These are phyloP conservation scores for Carex myosuroides DNA, from an alignment of 176 grass and related monocot species.

Conservation along the genomic window DNA sequence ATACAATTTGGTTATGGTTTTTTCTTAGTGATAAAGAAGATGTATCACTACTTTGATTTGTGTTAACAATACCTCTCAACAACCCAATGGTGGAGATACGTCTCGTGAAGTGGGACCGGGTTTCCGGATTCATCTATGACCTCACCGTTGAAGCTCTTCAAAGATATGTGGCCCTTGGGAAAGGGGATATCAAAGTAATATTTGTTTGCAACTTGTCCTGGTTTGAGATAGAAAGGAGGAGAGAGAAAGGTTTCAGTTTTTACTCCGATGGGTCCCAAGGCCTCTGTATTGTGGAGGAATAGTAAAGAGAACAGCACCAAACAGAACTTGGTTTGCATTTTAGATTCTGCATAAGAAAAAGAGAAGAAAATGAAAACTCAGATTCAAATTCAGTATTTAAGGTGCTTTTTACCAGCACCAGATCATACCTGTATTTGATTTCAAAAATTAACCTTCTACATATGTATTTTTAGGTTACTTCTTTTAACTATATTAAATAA, in stretches of 20 bases:
- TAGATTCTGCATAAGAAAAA: constrained; percentile 16
- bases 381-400: background rate
- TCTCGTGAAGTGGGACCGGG: constrained; percentile 67
- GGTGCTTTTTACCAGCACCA: background rate
- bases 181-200: constrained; percentile 37
- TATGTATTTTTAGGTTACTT: background rate
- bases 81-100: constrained; percentile 92
- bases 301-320: constrained; percentile 10
- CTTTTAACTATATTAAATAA: background rate
- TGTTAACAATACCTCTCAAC: constrained; percentile 29
- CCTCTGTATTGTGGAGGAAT: background rate
- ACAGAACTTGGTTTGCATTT: background rate
- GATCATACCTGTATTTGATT: background rate
- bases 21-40: background rate
- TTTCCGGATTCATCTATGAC: constrained; percentile 53
- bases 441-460: background rate
- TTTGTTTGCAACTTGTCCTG: constrained; percentile 71
- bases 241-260: constrained; percentile 59
- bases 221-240: constrained; percentile 38
- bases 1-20: background rate
- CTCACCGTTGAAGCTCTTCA: constrained; percentile 81
- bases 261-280: background rate
- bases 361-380: background rate
- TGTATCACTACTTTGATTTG: background rate
- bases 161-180: constrained; percentile 58